phyloP scores from a whole-genome alignment of 2,329 filamentous ascomycete species.

The Corniculantispora saksenae region DNA sequence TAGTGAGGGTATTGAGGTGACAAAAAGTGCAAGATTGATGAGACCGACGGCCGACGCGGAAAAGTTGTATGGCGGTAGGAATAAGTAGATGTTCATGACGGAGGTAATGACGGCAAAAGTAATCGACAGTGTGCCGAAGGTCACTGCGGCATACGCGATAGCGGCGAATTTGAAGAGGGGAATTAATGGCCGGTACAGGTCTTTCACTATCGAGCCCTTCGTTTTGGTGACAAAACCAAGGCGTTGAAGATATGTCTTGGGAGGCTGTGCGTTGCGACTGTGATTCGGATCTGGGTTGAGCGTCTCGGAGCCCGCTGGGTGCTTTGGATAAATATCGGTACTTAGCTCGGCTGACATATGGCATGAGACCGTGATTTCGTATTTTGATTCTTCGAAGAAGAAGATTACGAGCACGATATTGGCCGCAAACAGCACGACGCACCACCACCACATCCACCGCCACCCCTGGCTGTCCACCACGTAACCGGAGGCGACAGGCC shows the following conservation, averaged over 20 bases:
- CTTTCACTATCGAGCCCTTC: slow-evolving; percentile 28
- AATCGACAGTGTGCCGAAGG: slow-evolving; percentile 38
- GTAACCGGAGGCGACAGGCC: slow-evolving; percentile 42
- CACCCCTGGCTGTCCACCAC: slow-evolving; percentile 38
- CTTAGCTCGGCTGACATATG: too few species aligned
- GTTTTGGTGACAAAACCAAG: slow-evolving; percentile 36
- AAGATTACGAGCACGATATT: slow-evolving; percentile 43
- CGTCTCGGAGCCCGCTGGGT: background rate
- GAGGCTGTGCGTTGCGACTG: slow-evolving; percentile 19
- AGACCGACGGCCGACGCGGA: slow-evolving; percentile 38
- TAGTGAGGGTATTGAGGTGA: slow-evolving; percentile 39
- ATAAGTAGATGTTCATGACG: slow-evolving; percentile 25
- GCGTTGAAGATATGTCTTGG: slow-evolving; percentile 45
- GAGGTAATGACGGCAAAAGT: slow-evolving; percentile 38
- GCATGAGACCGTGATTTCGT: slow-evolving; percentile 15
- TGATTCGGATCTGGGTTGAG: background rate
- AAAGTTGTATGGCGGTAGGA: slow-evolving; percentile 40
- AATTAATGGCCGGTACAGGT: slow-evolving; percentile 38
- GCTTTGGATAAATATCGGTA: background rate
- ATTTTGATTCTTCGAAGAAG: slow-evolving; percentile 41
- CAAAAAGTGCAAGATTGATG: slow-evolving; percentile 40
- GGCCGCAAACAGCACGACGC: slow-evolving; percentile 39
- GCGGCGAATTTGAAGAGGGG: slow-evolving; percentile 40
- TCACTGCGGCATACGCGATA: slow-evolving; percentile 37
- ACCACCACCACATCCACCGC: slow-evolving; percentile 53